Conservation (phyloP, 495 filamentous ascomycete species). For the Penicillium tannophilum region DNA sequence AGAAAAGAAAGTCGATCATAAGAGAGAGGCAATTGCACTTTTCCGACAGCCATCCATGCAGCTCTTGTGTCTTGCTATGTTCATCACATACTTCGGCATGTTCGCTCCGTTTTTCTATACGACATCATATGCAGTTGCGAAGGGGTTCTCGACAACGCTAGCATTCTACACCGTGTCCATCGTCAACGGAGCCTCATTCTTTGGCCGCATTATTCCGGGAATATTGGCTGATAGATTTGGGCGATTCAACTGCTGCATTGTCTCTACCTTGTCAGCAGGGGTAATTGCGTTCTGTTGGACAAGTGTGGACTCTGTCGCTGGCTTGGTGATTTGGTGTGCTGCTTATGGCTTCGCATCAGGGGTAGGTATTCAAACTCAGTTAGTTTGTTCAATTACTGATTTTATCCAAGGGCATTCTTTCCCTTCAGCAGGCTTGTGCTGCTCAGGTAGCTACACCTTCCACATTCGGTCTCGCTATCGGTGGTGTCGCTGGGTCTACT, state of each 20-base stretch:
- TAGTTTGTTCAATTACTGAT: neutral
- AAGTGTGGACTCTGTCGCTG: conserved; percentile 33
- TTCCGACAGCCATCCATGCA: conserved; percentile 32
- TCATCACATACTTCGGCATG: conserved; percentile 49
- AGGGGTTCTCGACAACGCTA: conserved; percentile 39
- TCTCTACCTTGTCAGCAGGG: conserved; percentile 55
- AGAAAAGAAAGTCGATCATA: conserved; percentile 2
- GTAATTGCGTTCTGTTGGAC: conserved; percentile 50
- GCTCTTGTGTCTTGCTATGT: conserved; percentile 51
- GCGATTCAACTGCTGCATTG: conserved; percentile 68
- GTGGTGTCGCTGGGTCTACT: conserved; percentile 33
- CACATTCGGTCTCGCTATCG: conserved; percentile 37
- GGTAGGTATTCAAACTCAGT: conserved; percentile 24
- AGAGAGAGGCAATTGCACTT: conserved; percentile 24
- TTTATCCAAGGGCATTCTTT: conserved; percentile 38
- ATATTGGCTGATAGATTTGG: conserved; percentile 69
- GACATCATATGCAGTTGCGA: conserved; percentile 33
- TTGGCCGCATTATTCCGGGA: conserved; percentile 50
- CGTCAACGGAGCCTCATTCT: conserved; percentile 48
- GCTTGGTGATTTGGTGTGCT: conserved; percentile 36
- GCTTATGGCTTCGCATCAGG: conserved; percentile 47
- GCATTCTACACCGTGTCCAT: conserved; percentile 49
- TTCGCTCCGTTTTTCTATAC: conserved; percentile 51
- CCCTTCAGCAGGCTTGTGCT: conserved; percentile 45
- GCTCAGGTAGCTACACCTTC: conserved; percentile 34